A percentile compares a stretch with the other conserved stretches of the same genome.
Conservation (phyloP, 208 protist species). For the Porcisia hertigi region DNA sequence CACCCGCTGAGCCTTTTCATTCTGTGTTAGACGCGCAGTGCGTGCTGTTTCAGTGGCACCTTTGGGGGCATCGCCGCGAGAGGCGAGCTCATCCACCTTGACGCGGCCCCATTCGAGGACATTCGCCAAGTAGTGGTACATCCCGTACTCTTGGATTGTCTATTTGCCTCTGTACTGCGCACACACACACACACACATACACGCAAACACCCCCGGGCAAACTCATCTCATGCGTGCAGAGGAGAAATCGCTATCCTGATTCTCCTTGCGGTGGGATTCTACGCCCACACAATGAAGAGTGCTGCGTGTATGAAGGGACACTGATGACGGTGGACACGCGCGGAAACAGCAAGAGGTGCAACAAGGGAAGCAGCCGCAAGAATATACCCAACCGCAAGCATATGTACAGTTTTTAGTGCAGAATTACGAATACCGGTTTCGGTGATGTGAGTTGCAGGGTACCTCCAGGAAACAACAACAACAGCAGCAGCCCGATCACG, state of each 20-base stretch:
- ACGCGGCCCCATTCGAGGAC: neutral
- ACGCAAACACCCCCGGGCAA: neutral
- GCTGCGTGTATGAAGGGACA: neutral
- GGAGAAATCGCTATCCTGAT: too few relatives aligned
- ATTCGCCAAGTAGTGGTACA: slow-evolving; percentile 24
- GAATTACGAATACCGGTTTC: neutral
- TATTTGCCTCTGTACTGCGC: neutral
- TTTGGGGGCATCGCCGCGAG: neutral
- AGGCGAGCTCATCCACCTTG: neutral
- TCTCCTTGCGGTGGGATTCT: neutral
- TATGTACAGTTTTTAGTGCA: neutral
- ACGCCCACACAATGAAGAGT: neutral
- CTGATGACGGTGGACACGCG: neutral
- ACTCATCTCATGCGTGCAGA: neutral
- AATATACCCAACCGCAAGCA: neutral
- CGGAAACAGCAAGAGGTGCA: slow-evolving; percentile 5
- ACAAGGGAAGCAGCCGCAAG: neutral
- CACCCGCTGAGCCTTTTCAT: slow-evolving; percentile 11
- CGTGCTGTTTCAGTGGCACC: slow-evolving; percentile 1
- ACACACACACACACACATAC: neutral
- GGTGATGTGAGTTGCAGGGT: neutral
- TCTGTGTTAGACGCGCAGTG: slow-evolving; percentile 7
- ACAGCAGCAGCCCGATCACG: neutral
- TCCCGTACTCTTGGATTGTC: neutral
- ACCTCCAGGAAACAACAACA: neutral